Evolutionary conservation across 2,329 filamentous ascomycete genomes (phyloP).

Genomic region (Fusarium concolor): DNA sequence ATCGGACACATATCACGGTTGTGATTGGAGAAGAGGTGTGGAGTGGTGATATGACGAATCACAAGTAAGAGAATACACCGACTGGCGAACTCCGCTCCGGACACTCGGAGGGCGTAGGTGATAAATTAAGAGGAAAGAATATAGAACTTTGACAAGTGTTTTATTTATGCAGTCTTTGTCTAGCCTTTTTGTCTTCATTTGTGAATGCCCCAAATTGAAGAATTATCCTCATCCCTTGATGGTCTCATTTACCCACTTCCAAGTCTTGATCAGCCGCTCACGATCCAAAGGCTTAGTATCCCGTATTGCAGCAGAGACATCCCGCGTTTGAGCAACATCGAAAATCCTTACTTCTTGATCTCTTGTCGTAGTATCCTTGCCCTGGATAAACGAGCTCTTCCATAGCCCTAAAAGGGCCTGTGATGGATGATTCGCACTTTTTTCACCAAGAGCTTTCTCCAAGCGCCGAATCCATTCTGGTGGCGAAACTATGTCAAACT

Average conservation of each 20-base stretch:
- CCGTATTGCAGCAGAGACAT: conserved; percentile 21
- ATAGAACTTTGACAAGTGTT: too few relatives aligned
- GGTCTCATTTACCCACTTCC: conserved; percentile 37
- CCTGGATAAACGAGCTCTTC: conserved; percentile 23
- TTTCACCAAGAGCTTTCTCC: conserved; percentile 10
- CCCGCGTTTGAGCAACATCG: conserved; percentile 13
- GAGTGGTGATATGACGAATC: not conserved
- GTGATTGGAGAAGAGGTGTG: not conserved
- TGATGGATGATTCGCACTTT: conserved; percentile 24
- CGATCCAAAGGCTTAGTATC: conserved; percentile 23
- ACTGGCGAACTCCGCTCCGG: not conserved
- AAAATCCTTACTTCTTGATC: not conserved
- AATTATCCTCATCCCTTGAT: not conserved
- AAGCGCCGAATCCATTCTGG: conserved; percentile 34
- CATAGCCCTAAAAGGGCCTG: conserved; percentile 42
- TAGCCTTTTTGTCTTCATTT: not conserved
- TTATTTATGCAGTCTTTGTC: too few relatives aligned
- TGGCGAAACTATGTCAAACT: conserved; percentile 16
- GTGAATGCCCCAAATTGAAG: too few relatives aligned
- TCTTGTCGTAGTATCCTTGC: not conserved
- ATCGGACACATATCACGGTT: not conserved
- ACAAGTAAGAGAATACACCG: not conserved
- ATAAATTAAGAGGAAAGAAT: too few relatives aligned
- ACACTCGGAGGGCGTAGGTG: too few relatives aligned
- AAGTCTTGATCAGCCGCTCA: conserved; percentile 33